A percentile compares a stretch with the other conserved stretches of the same genome.
Conservation (phyloP, 2,329 filamentous ascomycete species). For the Endocalyx cinctus region DNA sequence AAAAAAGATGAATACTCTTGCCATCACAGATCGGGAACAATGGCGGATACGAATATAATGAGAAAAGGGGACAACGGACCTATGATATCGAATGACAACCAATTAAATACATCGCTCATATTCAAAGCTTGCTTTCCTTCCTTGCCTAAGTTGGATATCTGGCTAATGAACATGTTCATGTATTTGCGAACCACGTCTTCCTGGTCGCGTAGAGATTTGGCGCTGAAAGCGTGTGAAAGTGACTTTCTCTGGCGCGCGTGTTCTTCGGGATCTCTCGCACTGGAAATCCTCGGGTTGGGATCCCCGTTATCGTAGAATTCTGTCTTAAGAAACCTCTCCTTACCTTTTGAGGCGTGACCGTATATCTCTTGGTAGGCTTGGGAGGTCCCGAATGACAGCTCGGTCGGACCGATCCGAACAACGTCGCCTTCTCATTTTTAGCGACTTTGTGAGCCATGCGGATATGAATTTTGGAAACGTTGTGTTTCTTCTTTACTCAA, state of each 20-base stretch:
- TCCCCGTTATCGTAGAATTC: slow-evolving; percentile 6
- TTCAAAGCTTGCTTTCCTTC: slow-evolving; percentile 17
- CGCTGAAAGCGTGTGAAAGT: slow-evolving; percentile 9
- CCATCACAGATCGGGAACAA: background rate
- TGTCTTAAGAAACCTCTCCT: slow-evolving; percentile 11
- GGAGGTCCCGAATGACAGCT: slow-evolving; percentile 35
- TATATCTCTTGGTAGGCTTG: slow-evolving; percentile 33
- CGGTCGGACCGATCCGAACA: slow-evolving; percentile 36
- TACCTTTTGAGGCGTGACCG: slow-evolving; percentile 22
- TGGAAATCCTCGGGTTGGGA: slow-evolving; percentile 4
- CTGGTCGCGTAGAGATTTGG: slow-evolving; percentile 14
- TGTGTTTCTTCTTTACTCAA: too few species aligned
- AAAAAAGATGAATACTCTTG: too few species aligned
- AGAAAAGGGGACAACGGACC: slow-evolving; percentile 12
- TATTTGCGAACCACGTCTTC: slow-evolving; percentile 19
- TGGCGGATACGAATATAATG: background rate
- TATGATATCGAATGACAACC: slow-evolving; percentile 26
- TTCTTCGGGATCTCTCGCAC: slow-evolving; percentile 2
- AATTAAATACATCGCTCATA: slow-evolving; percentile 17
- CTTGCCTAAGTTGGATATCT: slow-evolving; percentile 10
- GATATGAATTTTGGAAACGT: too few species aligned
- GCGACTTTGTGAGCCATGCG: background rate
- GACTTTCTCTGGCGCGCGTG: slow-evolving; percentile 1
- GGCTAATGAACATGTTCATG: slow-evolving; percentile 11
- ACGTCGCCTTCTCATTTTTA: slow-evolving; percentile 18